A percentile compares a stretch with the other conserved stretches of the same genome.
phyloP scores from a whole-genome alignment of 179 eudicot species.

The Silene noctiflora region DNA sequence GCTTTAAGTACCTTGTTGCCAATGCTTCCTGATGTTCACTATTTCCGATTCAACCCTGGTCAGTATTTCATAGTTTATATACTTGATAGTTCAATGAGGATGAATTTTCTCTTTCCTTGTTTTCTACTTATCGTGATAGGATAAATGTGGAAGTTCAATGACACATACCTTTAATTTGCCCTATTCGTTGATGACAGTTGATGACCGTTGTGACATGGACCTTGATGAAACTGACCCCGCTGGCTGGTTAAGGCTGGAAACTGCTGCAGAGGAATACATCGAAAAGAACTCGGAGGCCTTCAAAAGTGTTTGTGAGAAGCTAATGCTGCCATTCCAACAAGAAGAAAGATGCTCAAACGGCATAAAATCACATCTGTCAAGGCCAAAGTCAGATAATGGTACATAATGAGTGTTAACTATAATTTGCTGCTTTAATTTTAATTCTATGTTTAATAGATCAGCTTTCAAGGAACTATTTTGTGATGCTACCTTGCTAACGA shows the following conservation, averaged over 20 bases:
- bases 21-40: slow-evolving; percentile 90
- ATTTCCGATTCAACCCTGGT: slow-evolving; percentile 96
- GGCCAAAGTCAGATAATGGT: slow-evolving; percentile 53
- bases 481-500: neutral
- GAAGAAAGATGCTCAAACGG: slow-evolving; percentile 58
- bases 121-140: neutral
- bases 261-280: slow-evolving; percentile 80
- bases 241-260: slow-evolving; percentile 79
- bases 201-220: slow-evolving; percentile 98
- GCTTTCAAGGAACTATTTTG: neutral
- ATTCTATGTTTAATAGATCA: neutral
- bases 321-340: slow-evolving; percentile 55
- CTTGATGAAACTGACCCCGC: slow-evolving; percentile 98
- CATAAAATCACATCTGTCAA: slow-evolving; percentile 40
- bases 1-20: slow-evolving; percentile 85
- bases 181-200: slow-evolving; percentile 48
- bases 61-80: slow-evolving; percentile 15
- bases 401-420: slow-evolving; percentile 19
- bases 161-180: slow-evolving; percentile 6
- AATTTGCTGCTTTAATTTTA: too few relatives aligned
- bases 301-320: slow-evolving; percentile 68
- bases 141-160: neutral
- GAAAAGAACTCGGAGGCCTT: slow-evolving; percentile 58
- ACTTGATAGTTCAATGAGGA: neutral
- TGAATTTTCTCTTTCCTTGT: slow-evolving; percentile 10